Conservation (phyloP, 805 yeast species). For the Ogataea trehalophila region DNA sequence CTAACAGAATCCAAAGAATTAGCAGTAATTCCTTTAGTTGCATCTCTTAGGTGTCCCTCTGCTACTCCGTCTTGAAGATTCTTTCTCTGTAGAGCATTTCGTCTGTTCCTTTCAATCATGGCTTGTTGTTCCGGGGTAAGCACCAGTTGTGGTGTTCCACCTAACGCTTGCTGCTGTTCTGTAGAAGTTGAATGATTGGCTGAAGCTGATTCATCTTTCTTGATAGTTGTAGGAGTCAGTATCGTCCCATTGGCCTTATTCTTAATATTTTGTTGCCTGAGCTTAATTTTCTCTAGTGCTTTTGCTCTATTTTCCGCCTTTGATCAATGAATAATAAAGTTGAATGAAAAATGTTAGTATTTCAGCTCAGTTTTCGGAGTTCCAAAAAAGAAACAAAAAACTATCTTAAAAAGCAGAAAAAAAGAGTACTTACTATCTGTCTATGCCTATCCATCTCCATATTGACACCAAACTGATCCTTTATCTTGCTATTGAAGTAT, state of each 20-base stretch:
- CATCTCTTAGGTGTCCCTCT: constrained; percentile 17
- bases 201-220: not conserved
- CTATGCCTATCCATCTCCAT: constrained; percentile 23
- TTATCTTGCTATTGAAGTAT: not conserved
- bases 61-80: constrained; percentile 7
- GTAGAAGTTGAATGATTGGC: not conserved
- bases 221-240: not conserved
- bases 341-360: constrained; percentile 1
- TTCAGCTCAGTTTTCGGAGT: not conserved
- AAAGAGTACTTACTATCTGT: constrained; percentile 23
- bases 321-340: not conserved
- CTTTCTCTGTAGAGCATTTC: constrained; percentile 42
- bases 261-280: constrained; percentile 30
- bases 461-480: not conserved
- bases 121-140: constrained; percentile 45
- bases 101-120: constrained; percentile 48
- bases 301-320: constrained; percentile 61
- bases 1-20: constrained; percentile 6
- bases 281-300: constrained; percentile 55
- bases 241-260: not conserved
- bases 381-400: too few relatives aligned
- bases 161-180: not conserved
- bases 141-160: not conserved
- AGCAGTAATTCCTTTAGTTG: constrained; percentile 11
- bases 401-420: too few relatives aligned